phyloP scores from a whole-genome alignment of 164 flowering plant genomes.

The Stephania japonica region DNA sequence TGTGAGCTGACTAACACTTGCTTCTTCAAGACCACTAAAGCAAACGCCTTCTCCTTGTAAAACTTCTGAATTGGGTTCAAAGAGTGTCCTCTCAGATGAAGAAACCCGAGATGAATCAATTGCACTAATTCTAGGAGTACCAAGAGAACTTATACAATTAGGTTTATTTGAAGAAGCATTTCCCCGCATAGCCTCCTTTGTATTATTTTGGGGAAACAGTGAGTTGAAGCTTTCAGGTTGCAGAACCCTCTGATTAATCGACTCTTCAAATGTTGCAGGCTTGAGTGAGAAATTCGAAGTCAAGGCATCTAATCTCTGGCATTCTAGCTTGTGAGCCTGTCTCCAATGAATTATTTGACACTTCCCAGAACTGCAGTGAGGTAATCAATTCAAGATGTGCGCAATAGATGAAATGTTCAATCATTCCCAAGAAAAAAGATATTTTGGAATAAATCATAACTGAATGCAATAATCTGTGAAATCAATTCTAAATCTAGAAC shows the following conservation, averaged over 20 bases:
- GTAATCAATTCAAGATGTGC: neutral
- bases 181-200: conserved; percentile 20
- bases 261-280: conserved; percentile 25
- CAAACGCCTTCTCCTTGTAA: conserved; percentile 25
- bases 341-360: conserved; percentile 94
- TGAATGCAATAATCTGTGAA: too few species aligned
- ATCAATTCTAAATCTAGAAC: too few species aligned
- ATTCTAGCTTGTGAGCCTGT: conserved; percentile 72
- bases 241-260: conserved; percentile 19
- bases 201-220: conserved; percentile 13
- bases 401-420: neutral
- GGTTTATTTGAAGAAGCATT: conserved; percentile 15
- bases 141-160: conserved; percentile 15
- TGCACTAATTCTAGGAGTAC: conserved; percentile 10
- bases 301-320: conserved; percentile 39
- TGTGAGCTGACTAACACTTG: conserved; percentile 15
- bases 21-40: conserved; percentile 26
- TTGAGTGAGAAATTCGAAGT: conserved; percentile 29
- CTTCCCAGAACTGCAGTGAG: conserved; percentile 68
- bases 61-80: conserved; percentile 26
- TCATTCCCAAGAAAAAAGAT: neutral
- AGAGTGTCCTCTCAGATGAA: conserved; percentile 20
- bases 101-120: conserved; percentile 21
- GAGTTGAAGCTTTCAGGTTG: conserved; percentile 19
- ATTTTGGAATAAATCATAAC: too few species aligned